phyloP scores from a whole-genome alignment of 768 basidiomycete genomes.

The Amanita polypyramis region DNA sequence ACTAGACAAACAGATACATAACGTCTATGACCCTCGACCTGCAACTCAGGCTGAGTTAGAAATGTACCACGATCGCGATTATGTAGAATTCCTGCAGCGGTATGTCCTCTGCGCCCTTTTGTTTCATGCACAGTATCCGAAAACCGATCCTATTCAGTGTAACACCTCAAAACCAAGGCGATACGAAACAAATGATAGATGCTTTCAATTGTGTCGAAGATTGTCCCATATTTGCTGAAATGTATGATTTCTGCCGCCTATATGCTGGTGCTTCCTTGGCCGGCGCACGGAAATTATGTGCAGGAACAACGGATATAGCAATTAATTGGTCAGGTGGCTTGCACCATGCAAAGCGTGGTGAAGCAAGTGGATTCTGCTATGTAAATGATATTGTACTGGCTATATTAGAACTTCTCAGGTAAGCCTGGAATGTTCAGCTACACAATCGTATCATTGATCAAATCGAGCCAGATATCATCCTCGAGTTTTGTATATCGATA shows the following conservation, averaged over 20 bases:
- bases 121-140: background rate
- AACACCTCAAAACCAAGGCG: conserved; percentile 59
- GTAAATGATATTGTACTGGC: conserved; percentile 95
- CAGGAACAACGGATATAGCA: conserved; percentile 88
- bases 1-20: conserved; percentile 88
- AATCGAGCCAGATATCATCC: conserved; percentile 62
- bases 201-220: conserved; percentile 94
- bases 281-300: conserved; percentile 78
- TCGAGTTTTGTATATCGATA: conserved; percentile 95
- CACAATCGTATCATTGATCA: background rate
- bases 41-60: conserved; percentile 88
- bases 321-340: conserved; percentile 99
- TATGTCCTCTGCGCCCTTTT: conserved; percentile 21
- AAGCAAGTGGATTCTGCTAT: conserved; percentile 98
- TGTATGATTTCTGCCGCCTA: conserved; percentile 91
- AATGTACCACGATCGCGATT: conserved; percentile 89
- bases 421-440: conserved; percentile 10
- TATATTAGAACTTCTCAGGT: conserved; percentile 88
- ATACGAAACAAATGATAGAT: conserved; percentile 72
- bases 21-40: conserved; percentile 79
- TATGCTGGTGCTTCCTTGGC: conserved; percentile 90
- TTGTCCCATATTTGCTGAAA: conserved; percentile 90
- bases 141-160: conserved; percentile 39
- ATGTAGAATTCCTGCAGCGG: conserved; percentile 93
- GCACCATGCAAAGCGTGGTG: conserved; percentile 95